Base-by-base conservation (phyloP, 345 rosid species). In the Laguncularia racemosa region DNA sequence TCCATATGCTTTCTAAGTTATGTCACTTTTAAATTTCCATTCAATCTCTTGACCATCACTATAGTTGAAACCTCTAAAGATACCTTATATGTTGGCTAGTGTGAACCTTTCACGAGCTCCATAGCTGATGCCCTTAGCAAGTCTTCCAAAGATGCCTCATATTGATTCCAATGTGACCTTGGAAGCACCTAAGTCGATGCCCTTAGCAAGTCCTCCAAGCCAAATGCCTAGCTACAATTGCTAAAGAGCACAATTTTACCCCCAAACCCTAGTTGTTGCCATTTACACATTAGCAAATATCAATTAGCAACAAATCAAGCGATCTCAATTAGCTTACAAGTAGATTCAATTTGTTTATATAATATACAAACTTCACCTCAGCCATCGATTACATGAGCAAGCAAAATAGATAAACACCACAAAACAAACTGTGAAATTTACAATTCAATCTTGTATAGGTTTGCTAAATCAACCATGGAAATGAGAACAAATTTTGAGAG, bases 41-140 rank as follows among this genome's bases (percentile, higher is more conserved):
- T 89, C 78, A 89, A 70, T 73, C 95, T 81, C 79, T 89, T 89
- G 28, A 86, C 95, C 13, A 83, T 81, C 16, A 89, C 85, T 13
- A 91, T 85, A 5, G 73, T 76, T 0, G 84, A 73, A 71, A 86
- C 96, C 76, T 89, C 96, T 44, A 89, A 67, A 59, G 77, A 86
- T 2, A 89, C 96, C 70, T 82, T 86, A 50, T 89, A 89, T 8
- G 85, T 79, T 63, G 84, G 74, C 44, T 95, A 93, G 46, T 80
- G 82, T 20, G 85, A 72, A 12, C 91, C 97, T 47, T 85, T 87
- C 54, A 89, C 96, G 49, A 85, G 71, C 59, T 87, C 89, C 79
- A 87, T 91, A 13, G 96, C 97, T 45, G 96, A 91, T 20, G 97
- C 96, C 67, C 91, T 78, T 69, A 85, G 66, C 71, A 91, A 69